These are phyloP conservation scores for Infundibulicybe gibba DNA, from an alignment of 768 basidiomycete species.

Conservation along the genomic window DNA sequence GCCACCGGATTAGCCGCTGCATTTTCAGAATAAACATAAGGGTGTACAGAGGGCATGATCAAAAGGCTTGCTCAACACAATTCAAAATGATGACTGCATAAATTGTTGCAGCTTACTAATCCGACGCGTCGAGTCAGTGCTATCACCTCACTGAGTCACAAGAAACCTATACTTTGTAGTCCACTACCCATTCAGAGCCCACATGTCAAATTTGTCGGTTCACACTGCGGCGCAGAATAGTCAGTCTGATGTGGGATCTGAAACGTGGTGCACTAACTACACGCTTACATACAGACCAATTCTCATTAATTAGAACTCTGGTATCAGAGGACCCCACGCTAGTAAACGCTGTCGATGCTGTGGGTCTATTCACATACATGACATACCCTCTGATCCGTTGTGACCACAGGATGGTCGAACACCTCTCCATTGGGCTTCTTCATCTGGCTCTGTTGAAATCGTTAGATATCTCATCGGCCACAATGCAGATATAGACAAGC, in stretches of 20 bases:
- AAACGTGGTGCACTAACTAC: too few species aligned
- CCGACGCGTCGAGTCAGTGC: conserved; percentile 7
- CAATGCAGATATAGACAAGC: conserved; percentile 62
- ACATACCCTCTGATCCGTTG: not conserved
- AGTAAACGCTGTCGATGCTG: conserved; percentile 61
- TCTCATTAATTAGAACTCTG: conserved; percentile 64
- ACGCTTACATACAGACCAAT: conserved; percentile 49
- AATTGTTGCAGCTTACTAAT: not conserved
- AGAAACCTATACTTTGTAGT: too few species aligned
- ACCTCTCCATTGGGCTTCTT: conserved; percentile 84
- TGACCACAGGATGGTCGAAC: conserved; percentile 67
- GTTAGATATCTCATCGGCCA: conserved; percentile 65
- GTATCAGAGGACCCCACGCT: conserved; percentile 57
- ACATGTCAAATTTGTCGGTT: conserved; percentile 44
- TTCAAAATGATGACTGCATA: conserved; percentile 3
- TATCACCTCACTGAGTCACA: not conserved
- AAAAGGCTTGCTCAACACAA: not conserved
- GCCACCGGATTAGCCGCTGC: conserved; percentile 1
- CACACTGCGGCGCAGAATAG: conserved; percentile 73
- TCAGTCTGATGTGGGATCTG: conserved; percentile 13
- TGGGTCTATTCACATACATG: conserved; percentile 23
- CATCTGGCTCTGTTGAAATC: conserved; percentile 67
- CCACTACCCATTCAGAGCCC: not conserved
- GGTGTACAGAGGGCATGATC: conserved; percentile 21
- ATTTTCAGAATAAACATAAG: conserved; percentile 22